Evolutionary conservation across 2,329 filamentous ascomycete genomes (phyloP).

Genomic region (Rugonectria rugulosa): DNA sequence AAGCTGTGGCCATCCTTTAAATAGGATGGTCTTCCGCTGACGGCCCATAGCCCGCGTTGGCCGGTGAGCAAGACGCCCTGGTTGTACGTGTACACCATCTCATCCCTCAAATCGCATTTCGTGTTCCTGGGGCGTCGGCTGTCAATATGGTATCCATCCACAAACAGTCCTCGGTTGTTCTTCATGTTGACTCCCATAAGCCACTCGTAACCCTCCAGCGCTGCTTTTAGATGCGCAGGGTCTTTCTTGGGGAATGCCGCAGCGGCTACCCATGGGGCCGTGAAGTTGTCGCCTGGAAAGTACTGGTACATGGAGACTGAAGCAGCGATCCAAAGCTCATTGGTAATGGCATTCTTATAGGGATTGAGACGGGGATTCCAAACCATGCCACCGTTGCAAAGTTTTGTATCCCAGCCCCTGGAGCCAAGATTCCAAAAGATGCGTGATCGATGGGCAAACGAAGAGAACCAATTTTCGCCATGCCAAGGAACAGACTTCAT

Average conservation of each 20-base stretch:
- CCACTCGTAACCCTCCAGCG: constrained; percentile 83
- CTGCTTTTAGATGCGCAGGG: constrained; percentile 73
- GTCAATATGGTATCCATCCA: constrained; percentile 87
- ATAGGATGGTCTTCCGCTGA: constrained; percentile 75
- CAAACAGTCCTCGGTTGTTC: constrained; percentile 76
- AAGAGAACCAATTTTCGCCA: constrained; percentile 75
- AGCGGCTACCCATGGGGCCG: constrained; percentile 66
- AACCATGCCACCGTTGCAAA: constrained; percentile 88
- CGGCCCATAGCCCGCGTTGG: constrained; percentile 79
- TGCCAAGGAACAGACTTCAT: constrained; percentile 69
- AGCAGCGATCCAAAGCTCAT: constrained; percentile 86
- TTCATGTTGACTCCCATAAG: constrained; percentile 82
- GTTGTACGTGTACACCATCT: constrained; percentile 96
- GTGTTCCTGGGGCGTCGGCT: constrained; percentile 69
- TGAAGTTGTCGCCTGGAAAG: constrained; percentile 81
- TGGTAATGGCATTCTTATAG: constrained; percentile 97
- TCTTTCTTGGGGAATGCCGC: constrained; percentile 52
- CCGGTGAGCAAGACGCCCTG: constrained; percentile 90
- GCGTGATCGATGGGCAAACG: constrained; percentile 83
- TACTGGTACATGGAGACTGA: constrained; percentile 90
- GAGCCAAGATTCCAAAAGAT: constrained; percentile 86
- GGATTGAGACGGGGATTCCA: constrained; percentile 84
- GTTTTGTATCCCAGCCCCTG: constrained; percentile 79
- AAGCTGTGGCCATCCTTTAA: constrained; percentile 82
- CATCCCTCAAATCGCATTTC: constrained; percentile 80